Evolutionary conservation across 2,329 filamentous ascomycete genomes (phyloP).

Genomic region (Pseudogymnoascus sp.): DNA sequence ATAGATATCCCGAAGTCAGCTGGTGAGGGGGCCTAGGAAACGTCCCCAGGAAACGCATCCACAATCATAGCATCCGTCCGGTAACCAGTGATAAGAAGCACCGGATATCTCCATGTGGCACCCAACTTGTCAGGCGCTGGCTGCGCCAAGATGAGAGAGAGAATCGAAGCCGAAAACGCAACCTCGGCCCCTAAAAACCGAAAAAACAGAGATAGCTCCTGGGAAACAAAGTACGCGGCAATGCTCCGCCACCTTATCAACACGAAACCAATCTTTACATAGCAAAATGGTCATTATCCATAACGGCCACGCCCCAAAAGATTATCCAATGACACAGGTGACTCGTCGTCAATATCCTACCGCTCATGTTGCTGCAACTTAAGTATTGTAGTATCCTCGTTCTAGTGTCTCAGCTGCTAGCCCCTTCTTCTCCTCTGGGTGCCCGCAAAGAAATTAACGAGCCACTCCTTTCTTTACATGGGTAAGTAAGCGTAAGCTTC

Average conservation of each 20-base stretch:
- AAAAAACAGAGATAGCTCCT: neutral
- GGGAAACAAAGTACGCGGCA: neutral
- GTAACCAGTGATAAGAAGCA: neutral
- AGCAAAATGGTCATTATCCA: too few relatives aligned
- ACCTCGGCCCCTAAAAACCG: neutral
- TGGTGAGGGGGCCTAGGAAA: neutral
- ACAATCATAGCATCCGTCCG: too few relatives aligned
- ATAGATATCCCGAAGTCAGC: neutral
- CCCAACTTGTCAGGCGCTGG: neutral
- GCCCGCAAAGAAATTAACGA: too few relatives aligned
- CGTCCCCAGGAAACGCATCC: neutral
- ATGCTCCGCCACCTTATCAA: neutral
- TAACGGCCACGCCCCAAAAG: too few relatives aligned
- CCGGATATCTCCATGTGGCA: neutral
- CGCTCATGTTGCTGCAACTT: too few relatives aligned
- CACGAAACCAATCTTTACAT: neutral
- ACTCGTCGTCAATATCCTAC: too few relatives aligned
- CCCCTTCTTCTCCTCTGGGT: too few relatives aligned
- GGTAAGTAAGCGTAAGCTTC: too few relatives aligned
- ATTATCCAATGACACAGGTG: too few relatives aligned
- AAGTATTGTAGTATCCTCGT: too few relatives aligned
- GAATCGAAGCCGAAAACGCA: neutral
- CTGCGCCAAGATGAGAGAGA: neutral
- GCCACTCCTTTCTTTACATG: too few relatives aligned
- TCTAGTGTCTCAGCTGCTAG: too few relatives aligned